Evolutionary conservation across 2,329 filamentous ascomycete genomes (phyloP), one percentile per base, ranked within the genome.

Genomic region (Septoria petroselini): DNA sequence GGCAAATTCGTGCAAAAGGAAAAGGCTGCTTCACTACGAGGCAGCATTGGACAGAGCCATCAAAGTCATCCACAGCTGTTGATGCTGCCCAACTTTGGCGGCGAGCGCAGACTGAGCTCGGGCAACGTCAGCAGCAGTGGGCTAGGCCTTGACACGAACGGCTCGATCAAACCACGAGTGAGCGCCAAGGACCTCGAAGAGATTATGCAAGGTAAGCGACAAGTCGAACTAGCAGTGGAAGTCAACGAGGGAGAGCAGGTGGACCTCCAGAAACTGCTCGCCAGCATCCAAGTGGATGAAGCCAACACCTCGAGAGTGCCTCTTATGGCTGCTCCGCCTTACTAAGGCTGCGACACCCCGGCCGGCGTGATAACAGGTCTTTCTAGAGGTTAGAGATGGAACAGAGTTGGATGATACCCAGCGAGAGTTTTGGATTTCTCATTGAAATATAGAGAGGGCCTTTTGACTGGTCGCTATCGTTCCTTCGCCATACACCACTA

Each of bases 51-150:
- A 3, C 57, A 57, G 34, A 57, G 53, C n/a, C 55, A 58, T 7
- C 53, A 52, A 11, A 54, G 55, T 33, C 55, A 58, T 44, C 58
- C 58, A n/a, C 58, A 58, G 31, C 48, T 57, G 5, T 41, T 59
- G 12, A 59, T 59, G 58, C 41, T 57, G 15, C 57, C 57, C 4
- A 53, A 55, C 17, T 42, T 54, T 34, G 55, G 45, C n/a, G 55
- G 43, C 6, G 58, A 58, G 23, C 39, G 55, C 18, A 42, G 58
- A 14, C 19, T 58, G 38, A 60, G 58, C 39, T 53, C 51, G 7
- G 53, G 51, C 11, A 54, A 56, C 34, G 53, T 56, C 31, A 52
- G 49, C 43, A 53, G 49, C 19, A 53, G 41, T 15, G 51, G 44
- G 8, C 35, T 40, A n/a, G 38, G 38, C 17, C 31, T 37, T 5